Conservation (phyloP, 306 rosid genomes). For the Ammopiptanthus mongolicus region DNA sequence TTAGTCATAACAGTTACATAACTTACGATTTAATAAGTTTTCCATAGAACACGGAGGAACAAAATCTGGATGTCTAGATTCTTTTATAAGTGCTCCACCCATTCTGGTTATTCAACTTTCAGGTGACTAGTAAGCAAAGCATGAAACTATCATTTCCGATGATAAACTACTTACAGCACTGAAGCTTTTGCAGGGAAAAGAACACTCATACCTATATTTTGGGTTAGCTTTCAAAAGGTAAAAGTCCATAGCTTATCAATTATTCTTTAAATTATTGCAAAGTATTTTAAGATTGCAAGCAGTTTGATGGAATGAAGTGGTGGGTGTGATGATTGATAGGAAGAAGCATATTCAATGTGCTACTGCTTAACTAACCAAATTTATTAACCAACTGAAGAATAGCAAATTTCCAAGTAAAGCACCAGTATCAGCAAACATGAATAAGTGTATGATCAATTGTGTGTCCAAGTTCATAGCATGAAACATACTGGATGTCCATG, state of each 20-base stretch:
- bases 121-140: background rate
- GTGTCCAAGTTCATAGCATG: background rate
- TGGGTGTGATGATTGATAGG: background rate
- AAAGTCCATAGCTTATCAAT: background rate
- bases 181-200: background rate
- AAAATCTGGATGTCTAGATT: background rate
- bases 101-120: background rate
- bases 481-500: slow-evolving; percentile 55
- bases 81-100: background rate
- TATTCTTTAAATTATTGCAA: background rate
- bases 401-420: background rate
- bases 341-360: background rate
- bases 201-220: background rate
- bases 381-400: background rate
- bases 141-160: background rate
- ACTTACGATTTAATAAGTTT: background rate
- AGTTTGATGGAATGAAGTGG: background rate
- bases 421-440: slow-evolving; percentile 5
- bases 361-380: background rate
- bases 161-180: background rate
- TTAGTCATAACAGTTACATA: background rate
- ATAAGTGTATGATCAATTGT: slow-evolving; percentile 2
- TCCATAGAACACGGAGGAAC: background rate
- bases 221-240: background rate
- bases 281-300: background rate